Evolutionary conservation across 768 basidiomycete genomes (phyloP).

Genomic region (Podaxis carcinomalis): DNA sequence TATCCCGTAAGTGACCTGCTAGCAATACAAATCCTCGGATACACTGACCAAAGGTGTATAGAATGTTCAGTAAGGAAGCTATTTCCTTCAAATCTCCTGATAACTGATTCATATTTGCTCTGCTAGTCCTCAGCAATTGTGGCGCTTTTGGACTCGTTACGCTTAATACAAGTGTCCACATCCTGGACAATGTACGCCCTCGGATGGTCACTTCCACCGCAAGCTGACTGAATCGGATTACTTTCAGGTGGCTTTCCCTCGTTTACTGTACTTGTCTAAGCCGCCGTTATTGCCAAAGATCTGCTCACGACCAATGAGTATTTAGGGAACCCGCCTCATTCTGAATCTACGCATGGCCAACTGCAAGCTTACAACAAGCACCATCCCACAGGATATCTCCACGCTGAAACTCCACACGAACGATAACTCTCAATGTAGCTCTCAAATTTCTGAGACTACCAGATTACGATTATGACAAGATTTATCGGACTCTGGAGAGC

Average conservation of each 20-base stretch:
- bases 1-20: neutral
- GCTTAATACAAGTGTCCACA: neutral
- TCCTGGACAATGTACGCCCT: constrained; percentile 1
- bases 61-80: neutral
- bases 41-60: neutral
- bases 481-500: neutral
- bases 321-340: constrained; percentile 1
- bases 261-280: constrained; percentile 6
- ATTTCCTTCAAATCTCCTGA: too few species aligned
- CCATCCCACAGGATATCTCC: neutral
- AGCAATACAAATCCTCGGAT: neutral
- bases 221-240: neutral
- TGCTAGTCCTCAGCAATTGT: neutral
- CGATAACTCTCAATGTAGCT: neutral
- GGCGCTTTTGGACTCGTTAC: neutral
- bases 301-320: neutral
- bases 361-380: neutral
- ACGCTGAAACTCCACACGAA: neutral
- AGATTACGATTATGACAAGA: neutral
- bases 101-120: neutral
- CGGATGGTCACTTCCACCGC: neutral
- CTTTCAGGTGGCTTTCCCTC: constrained; percentile 6
- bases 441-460: neutral
- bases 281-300: neutral
- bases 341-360: constrained; percentile 3